Conservation (phyloP, 805 yeast genomes). For the Saturnispora gosingensis region DNA sequence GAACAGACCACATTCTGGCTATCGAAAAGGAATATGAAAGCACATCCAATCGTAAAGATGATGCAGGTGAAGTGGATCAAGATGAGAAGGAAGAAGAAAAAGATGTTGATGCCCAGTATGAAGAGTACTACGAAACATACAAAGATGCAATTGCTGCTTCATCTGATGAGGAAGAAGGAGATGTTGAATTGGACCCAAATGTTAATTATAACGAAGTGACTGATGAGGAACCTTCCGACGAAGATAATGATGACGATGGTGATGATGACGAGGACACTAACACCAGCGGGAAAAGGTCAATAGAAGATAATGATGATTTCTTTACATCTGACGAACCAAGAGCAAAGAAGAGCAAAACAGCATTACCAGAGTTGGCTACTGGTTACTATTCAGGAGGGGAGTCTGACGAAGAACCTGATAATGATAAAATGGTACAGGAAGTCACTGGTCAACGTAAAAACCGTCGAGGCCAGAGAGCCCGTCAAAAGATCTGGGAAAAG, state of each 20-base stretch:
- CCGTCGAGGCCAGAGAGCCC: slow-evolving; percentile 94
- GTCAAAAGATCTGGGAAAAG: slow-evolving; percentile 93
- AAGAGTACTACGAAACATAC: slow-evolving; percentile 19
- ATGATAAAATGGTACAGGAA: slow-evolving; percentile 42
- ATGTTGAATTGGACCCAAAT: slow-evolving; percentile 26
- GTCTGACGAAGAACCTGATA: slow-evolving; percentile 44
- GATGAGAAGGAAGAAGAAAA: slow-evolving; percentile 13
- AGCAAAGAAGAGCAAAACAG: slow-evolving; percentile 21
- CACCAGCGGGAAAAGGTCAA: slow-evolving; percentile 3
- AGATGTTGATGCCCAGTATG: slow-evolving; percentile 10
- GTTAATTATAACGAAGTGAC: slow-evolving; percentile 52
- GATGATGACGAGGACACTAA: slow-evolving; percentile 7
- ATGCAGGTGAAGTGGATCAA: slow-evolving; percentile 11
- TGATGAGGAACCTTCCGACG: slow-evolving; percentile 50
- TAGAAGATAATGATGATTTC: slow-evolving; percentile 32
- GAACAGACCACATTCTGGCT: neutral
- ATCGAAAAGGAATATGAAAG: slow-evolving; percentile 11
- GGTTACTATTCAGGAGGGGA: slow-evolving; percentile 82
- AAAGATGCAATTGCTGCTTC: slow-evolving; percentile 32
- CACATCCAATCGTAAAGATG: slow-evolving; percentile 13
- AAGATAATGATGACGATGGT: slow-evolving; percentile 1
- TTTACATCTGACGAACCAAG: slow-evolving; percentile 24
- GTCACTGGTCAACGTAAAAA: slow-evolving; percentile 57
- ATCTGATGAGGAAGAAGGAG: slow-evolving; percentile 37
- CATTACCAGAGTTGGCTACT: slow-evolving; percentile 58